Base-by-base conservation (phyloP, 495 filamentous ascomycete genomes). In the Terfezia boudieri region DNA sequence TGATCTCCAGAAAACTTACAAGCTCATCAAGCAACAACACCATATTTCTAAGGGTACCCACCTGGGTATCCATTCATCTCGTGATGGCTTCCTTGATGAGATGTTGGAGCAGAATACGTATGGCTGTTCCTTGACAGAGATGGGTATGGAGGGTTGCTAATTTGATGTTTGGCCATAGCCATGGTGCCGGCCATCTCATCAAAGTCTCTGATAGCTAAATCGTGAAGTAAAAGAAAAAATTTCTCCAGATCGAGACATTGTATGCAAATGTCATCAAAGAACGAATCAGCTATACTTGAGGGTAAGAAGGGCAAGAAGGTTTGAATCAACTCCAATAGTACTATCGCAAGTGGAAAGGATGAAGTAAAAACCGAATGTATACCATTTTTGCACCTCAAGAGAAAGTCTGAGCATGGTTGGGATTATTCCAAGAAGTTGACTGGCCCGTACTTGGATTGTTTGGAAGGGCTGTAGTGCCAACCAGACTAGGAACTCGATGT, bases 401-500 rank as follows among this genome's bases (percentile, higher is more conserved):
- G 88, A 65, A 94, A 95, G 73, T 80, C 81, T 46, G 79, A 86
- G 57, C 81, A 94, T 63, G 88, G 89, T 54, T 99, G 90, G 90
- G 87, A 99, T 66, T 99, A 95, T 71, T 94, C 83, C 76, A 96
- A 95, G 75, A 94, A 89, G 71, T 75, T 96, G 41, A 95, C 90
- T 22, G 84, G 85, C 23, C 63, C 84, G 60, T 99, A 96, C 63
- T 74, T 99, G 11, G 85, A 95, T 60, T 84, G 87, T 51, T 68
- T 99, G 49, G 86, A 94, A 69, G 74, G 87, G n/a, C n/a, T n/a
- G n/a, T n/a, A n/a, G n/a, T n/a, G n/a, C n/a, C n/a, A n/a, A n/a
- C n/a, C n/a, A n/a, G n/a, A n/a, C n/a, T n/a, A n/a, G n/a, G n/a
- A n/a, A n/a, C n/a, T n/a, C n/a, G n/a, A n/a, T n/a, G n/a, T n/a